phyloP scores from a whole-genome alignment of 2,329 filamentous ascomycete genomes.

The Paecilomyces sp. region DNA sequence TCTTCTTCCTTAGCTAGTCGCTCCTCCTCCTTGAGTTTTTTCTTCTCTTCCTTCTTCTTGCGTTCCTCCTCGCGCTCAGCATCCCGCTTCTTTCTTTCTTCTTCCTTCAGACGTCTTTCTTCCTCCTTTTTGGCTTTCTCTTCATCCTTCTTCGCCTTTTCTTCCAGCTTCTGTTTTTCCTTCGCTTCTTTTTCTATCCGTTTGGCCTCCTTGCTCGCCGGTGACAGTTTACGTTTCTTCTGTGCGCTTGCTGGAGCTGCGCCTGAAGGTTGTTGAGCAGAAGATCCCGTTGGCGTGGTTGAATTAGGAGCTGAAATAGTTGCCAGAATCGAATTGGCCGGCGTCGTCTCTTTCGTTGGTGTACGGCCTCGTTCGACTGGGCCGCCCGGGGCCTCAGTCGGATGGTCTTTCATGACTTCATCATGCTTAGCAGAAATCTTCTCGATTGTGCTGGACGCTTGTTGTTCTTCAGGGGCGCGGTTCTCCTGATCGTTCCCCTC shows the following conservation, averaged over 20 bases:
- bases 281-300: neutral
- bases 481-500: slow-evolving; percentile 1
- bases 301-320: neutral
- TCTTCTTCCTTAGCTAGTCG: slow-evolving; percentile 34
- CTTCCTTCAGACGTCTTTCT: slow-evolving; percentile 38
- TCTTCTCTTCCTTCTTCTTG: slow-evolving; percentile 38
- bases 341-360: neutral
- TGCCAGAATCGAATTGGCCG: neutral
- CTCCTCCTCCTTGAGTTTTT: slow-evolving; percentile 35
- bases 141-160: slow-evolving; percentile 25
- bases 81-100: slow-evolving; percentile 40
- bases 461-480: neutral
- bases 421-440: neutral
- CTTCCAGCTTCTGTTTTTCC: slow-evolving; percentile 23
- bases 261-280: slow-evolving; percentile 5
- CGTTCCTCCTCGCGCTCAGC: slow-evolving; percentile 40
- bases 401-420: neutral
- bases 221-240: slow-evolving; percentile 28
- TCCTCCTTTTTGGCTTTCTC: slow-evolving; percentile 28
- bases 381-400: neutral
- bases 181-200: slow-evolving; percentile 20
- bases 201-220: slow-evolving; percentile 19
- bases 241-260: slow-evolving; percentile 8
- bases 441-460: neutral
- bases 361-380: neutral